Conservation (phyloP, 1,139 yeast genomes). For the Kodamaea anthophila region DNA sequence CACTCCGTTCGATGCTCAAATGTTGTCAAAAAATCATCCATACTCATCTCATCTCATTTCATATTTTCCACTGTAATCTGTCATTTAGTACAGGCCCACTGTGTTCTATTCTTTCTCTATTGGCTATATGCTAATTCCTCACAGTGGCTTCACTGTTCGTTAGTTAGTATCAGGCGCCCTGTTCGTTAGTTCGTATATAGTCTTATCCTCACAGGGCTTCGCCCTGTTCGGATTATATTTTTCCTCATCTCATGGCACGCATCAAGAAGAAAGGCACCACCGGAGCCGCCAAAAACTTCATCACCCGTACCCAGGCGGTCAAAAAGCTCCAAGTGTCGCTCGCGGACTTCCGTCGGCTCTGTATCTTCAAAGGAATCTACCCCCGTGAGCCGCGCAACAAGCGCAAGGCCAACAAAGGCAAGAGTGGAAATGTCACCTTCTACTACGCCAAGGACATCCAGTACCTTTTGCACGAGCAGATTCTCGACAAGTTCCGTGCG, state of each 20-base stretch:
- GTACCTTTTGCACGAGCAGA: conserved; percentile 92
- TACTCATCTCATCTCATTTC: too few relatives aligned
- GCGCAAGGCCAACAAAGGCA: conserved; percentile 95
- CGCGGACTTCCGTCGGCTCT: conserved; percentile 96
- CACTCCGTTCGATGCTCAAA: too few relatives aligned
- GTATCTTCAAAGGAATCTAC: conserved; percentile 93
- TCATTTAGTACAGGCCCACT: too few relatives aligned
- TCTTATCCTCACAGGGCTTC: too few relatives aligned
- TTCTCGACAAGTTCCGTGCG: conserved; percentile 84
- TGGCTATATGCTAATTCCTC: too few relatives aligned
- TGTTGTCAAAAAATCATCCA: too few relatives aligned
- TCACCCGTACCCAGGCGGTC: conserved; percentile 94
- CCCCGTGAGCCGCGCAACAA: conserved; percentile 97
- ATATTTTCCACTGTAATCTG: too few relatives aligned
- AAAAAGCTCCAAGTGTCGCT: conserved; percentile 86
- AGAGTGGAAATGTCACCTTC: conserved; percentile 92
- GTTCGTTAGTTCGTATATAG: too few relatives aligned
- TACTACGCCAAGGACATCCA: conserved; percentile 93
- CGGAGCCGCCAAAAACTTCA: conserved; percentile 89
- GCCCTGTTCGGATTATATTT: neutral
- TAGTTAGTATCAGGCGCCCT: too few relatives aligned
- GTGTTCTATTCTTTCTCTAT: too few relatives aligned
- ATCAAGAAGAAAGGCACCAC: conserved; percentile 77
- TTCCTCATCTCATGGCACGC: conserved; percentile 17
- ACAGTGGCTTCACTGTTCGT: too few relatives aligned